Evolutionary conservation across 2,329 filamentous ascomycete genomes (phyloP).

Genomic region (Clonostachys byssicola): DNA sequence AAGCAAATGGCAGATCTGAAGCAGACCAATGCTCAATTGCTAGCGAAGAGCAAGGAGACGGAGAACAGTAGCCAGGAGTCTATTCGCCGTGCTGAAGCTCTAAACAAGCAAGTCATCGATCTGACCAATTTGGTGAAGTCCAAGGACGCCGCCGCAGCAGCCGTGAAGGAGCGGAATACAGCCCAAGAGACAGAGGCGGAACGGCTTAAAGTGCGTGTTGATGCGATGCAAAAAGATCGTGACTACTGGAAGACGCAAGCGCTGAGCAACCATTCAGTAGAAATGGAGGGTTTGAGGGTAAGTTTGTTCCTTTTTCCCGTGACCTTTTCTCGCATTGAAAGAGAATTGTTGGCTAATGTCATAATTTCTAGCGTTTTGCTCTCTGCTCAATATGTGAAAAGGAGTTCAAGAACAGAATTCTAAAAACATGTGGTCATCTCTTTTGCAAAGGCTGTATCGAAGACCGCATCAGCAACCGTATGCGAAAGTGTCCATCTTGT

Average conservation of each 20-base stretch:
- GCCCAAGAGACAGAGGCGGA: constrained; percentile 73
- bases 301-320: constrained; percentile 29
- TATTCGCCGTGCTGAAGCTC: constrained; percentile 62
- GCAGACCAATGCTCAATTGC: constrained; percentile 68
- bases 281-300: constrained; percentile 83
- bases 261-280: constrained; percentile 73
- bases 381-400: constrained; percentile 90
- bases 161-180: constrained; percentile 51
- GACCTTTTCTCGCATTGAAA: neutral
- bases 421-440: constrained; percentile 92
- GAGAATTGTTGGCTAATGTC: neutral
- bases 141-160: constrained; percentile 62
- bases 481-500: constrained; percentile 94
- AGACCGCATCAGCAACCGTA: constrained; percentile 81
- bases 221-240: constrained; percentile 76
- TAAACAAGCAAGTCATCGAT: constrained; percentile 73
- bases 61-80: constrained; percentile 71
- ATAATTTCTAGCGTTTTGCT: constrained; percentile 22
- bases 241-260: constrained; percentile 84
- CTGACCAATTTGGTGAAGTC: constrained; percentile 69
- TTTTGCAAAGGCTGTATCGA: constrained; percentile 92
- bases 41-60: constrained; percentile 68
- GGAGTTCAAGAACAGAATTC: constrained; percentile 88
- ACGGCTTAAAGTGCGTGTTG: constrained; percentile 71
- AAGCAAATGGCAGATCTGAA: constrained; percentile 84